Evolutionary conservation across 2,329 filamentous ascomycete species (phyloP).

Genomic region (Trichoderma harzianum): DNA sequence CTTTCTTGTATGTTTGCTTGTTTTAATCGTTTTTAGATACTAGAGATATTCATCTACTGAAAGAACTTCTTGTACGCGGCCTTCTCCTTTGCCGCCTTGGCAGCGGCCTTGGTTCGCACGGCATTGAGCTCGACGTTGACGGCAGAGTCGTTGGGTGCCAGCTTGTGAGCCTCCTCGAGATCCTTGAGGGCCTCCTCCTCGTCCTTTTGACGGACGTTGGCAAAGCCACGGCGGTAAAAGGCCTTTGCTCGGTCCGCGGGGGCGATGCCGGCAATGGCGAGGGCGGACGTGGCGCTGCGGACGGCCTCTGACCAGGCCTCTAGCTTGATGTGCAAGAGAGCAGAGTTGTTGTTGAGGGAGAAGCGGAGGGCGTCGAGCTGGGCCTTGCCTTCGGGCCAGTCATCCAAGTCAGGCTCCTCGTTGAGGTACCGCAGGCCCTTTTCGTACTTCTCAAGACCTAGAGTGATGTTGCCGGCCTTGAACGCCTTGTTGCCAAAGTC

Average conservation of each 20-base stretch:
- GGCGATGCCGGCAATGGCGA: conserved; percentile 62
- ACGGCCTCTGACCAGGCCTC: conserved; percentile 67
- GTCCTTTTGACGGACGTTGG: conserved; percentile 73
- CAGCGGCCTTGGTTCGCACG: conserved; percentile 74
- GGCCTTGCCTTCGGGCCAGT: conserved; percentile 63
- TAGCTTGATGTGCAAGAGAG: conserved; percentile 81
- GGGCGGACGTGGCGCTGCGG: conserved; percentile 67
- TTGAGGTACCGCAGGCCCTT: conserved; percentile 88
- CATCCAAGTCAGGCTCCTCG: conserved; percentile 73
- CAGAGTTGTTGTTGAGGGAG: conserved; percentile 82
- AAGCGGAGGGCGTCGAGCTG: conserved; percentile 74
- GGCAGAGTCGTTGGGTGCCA: conserved; percentile 71
- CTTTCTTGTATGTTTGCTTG: neutral
- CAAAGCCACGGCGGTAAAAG: conserved; percentile 75
- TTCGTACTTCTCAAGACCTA: conserved; percentile 87
- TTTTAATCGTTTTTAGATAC: neutral
- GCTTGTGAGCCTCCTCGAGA: conserved; percentile 69
- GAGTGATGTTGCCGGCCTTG: conserved; percentile 67
- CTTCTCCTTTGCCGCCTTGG: conserved; percentile 82
- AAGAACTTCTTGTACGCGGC: conserved; percentile 93
- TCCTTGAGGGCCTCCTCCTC: conserved; percentile 77
- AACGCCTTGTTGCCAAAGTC: conserved; percentile 90
- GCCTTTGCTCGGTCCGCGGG: conserved; percentile 87
- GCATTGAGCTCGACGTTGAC: conserved; percentile 70
- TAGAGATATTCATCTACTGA: conserved; percentile 25